Conservation (phyloP, 805 yeast genomes). For the Candida maltosa region DNA sequence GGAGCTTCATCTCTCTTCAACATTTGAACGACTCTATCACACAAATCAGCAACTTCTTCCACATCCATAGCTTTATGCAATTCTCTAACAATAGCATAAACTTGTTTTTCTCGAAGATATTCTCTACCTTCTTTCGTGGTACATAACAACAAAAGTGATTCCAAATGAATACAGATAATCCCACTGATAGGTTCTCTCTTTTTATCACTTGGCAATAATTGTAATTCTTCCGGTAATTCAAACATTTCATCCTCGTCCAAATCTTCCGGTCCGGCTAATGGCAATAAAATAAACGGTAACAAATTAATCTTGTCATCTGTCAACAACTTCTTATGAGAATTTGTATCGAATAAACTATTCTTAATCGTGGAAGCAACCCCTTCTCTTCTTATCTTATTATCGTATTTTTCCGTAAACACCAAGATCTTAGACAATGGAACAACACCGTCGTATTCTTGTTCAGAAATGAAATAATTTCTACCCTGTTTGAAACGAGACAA, state of each 20-base stretch:
- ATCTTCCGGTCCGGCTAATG: conserved; percentile 75
- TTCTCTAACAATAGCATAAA: conserved; percentile 84
- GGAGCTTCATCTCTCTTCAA: conserved; percentile 86
- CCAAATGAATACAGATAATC: conserved; percentile 70
- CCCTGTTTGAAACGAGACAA: conserved; percentile 72
- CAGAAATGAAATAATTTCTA: conserved; percentile 72
- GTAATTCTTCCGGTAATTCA: conserved; percentile 84
- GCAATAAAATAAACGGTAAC: conserved; percentile 77
- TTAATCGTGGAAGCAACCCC: conserved; percentile 93
- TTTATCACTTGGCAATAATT: conserved; percentile 72
- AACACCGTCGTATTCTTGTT: conserved; percentile 69
- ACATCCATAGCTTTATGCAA: conserved; percentile 59
- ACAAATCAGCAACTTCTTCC: conserved; percentile 54
- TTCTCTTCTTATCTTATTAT: conserved; percentile 75
- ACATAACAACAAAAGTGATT: conserved; percentile 74
- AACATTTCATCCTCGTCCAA: conserved; percentile 82
- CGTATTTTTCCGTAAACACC: conserved; percentile 80
- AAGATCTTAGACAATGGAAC: conserved; percentile 79
- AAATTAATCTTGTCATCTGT: conserved; percentile 64
- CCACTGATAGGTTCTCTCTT: conserved; percentile 68
- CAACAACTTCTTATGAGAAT: conserved; percentile 58
- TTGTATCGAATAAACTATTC: conserved; percentile 79
- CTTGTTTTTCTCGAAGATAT: conserved; percentile 71
- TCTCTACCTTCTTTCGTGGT: conserved; percentile 75
- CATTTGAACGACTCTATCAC: conserved; percentile 85